A percentile compares a stretch with the other conserved stretches of the same genome.
Evolutionary conservation across 2,329 filamentous ascomycete genomes (phyloP).

Genomic region (Monosporascus sp.): DNA sequence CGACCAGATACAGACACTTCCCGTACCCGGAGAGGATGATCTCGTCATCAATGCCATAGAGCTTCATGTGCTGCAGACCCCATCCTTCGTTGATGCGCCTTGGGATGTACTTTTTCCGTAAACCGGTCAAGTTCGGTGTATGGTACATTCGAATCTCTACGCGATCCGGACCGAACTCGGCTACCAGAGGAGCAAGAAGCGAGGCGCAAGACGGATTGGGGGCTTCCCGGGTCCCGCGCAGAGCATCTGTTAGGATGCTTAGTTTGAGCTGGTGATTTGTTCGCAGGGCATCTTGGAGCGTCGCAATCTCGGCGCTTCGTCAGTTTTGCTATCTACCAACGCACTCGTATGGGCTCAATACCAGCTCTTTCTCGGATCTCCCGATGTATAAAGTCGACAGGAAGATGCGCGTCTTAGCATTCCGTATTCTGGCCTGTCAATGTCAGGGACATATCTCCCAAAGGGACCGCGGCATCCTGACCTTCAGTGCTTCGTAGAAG

Average conservation of each 20-base stretch:
- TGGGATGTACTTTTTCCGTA: conserved; percentile 78
- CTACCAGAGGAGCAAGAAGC: conserved; percentile 74
- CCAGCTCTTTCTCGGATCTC: conserved; percentile 83
- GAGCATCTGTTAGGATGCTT: conserved; percentile 84
- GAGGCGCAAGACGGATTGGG: conserved; percentile 84
- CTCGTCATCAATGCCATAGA: conserved; percentile 93
- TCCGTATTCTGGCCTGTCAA: conserved; percentile 68
- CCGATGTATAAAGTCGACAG: conserved; percentile 97
- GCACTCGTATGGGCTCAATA: conserved; percentile 29
- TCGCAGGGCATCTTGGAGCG: conserved; percentile 68
- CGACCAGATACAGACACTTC: neutral
- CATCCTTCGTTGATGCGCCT: conserved; percentile 95
- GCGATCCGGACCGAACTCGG: conserved; percentile 75
- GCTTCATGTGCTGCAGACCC: conserved; percentile 98
- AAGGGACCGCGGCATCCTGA: conserved; percentile 26
- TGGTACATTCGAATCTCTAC: conserved; percentile 98
- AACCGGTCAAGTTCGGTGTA: conserved; percentile 86
- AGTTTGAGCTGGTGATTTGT: conserved; percentile 71
- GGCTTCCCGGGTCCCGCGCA: conserved; percentile 86
- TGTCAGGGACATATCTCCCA: conserved; percentile 3
- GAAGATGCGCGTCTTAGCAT: conserved; percentile 75
- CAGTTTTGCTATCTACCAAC: conserved; percentile 4
- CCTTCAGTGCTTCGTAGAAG: conserved; percentile 90
- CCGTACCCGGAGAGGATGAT: conserved; percentile 83
- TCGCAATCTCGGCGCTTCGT: conserved; percentile 54